Evolutionary conservation across 2,329 filamentous ascomycete species (phyloP).

Genomic region (Cladosporium phlei): DNA sequence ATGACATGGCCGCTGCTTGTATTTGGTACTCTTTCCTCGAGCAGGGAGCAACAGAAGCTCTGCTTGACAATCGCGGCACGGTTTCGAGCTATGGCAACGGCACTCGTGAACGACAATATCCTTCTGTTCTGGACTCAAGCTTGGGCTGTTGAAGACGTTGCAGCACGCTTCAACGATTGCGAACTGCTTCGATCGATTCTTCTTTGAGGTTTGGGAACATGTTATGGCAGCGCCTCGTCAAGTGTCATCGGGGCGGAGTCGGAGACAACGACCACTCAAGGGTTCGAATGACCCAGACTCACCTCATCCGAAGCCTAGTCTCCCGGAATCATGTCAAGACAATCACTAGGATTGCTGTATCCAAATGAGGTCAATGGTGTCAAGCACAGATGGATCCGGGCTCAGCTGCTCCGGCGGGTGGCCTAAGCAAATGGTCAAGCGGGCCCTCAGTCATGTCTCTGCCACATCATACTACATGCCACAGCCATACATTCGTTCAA

Average conservation of each 20-base stretch:
- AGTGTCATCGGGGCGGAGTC: too few species aligned
- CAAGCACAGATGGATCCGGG: too few species aligned
- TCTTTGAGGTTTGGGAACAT: not conserved
- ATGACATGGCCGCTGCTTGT: constrained; percentile 1
- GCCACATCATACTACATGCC: not conserved
- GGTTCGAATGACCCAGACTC: too few species aligned
- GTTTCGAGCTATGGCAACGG: not conserved
- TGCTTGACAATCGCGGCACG: not conserved
- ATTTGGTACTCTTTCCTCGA: not conserved
- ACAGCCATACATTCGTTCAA: not conserved
- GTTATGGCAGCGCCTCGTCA: too few species aligned
- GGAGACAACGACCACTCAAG: too few species aligned
- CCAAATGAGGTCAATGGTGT: too few species aligned
- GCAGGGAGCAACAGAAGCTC: not conserved
- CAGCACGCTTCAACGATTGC: not conserved
- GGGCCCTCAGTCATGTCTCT: too few species aligned
- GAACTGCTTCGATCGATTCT: not conserved
- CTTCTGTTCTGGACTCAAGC: not conserved
- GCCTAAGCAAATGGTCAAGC: too few species aligned
- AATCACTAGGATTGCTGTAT: too few species aligned
- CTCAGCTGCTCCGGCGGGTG: too few species aligned
- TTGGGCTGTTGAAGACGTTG: not conserved
- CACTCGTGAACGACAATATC: not conserved
- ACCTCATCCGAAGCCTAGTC: too few species aligned
- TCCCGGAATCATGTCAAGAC: too few species aligned